A percentile compares a stretch with the other conserved stretches of the same genome.
phyloP scores from a whole-genome alignment of 1,139 yeast genomes.

The Pichia sp. region DNA sequence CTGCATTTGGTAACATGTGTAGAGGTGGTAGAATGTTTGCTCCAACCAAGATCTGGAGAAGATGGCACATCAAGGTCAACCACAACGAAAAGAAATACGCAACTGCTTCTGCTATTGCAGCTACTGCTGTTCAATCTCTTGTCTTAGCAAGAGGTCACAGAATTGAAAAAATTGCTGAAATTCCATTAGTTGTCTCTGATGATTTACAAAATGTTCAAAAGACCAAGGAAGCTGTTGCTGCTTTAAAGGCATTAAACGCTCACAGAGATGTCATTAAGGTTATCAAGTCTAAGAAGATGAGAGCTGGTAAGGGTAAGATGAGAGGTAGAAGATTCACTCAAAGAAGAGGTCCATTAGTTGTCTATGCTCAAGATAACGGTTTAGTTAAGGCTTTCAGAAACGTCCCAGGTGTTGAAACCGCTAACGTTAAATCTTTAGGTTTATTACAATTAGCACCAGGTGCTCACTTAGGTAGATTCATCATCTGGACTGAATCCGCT shows the following conservation, averaged over 20 bases:
- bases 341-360: slow-evolving; percentile 99
- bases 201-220: slow-evolving; percentile 89
- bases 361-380: slow-evolving; percentile 97
- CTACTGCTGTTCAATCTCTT: slow-evolving; percentile 96
- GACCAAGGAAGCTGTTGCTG: slow-evolving; percentile 99
- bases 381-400: slow-evolving; percentile 97
- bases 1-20: slow-evolving; percentile 99
- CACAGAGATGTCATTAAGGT: slow-evolving; percentile 98
- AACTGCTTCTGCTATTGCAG: slow-evolving; percentile 99
- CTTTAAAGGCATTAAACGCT: slow-evolving; percentile 97
- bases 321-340: slow-evolving; percentile 99
- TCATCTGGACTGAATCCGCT: slow-evolving; percentile 99
- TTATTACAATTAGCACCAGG: slow-evolving; percentile 99
- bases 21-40: slow-evolving; percentile 99
- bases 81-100: slow-evolving; percentile 99
- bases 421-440: slow-evolving; percentile 88
- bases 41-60: slow-evolving; percentile 99
- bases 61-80: slow-evolving; percentile 99
- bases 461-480: slow-evolving; percentile 99
- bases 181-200: slow-evolving; percentile 94
- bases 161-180: slow-evolving; percentile 96
- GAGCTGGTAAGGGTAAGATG: slow-evolving; percentile 99
- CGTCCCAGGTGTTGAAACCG: slow-evolving; percentile 99
- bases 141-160: slow-evolving; percentile 99
- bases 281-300: slow-evolving; percentile 95